A percentile compares a stretch with the other conserved stretches of the same genome.
Evolutionary conservation across 345 rosid genomes (phyloP).

Genomic region (Lumnitzera racemosa): DNA sequence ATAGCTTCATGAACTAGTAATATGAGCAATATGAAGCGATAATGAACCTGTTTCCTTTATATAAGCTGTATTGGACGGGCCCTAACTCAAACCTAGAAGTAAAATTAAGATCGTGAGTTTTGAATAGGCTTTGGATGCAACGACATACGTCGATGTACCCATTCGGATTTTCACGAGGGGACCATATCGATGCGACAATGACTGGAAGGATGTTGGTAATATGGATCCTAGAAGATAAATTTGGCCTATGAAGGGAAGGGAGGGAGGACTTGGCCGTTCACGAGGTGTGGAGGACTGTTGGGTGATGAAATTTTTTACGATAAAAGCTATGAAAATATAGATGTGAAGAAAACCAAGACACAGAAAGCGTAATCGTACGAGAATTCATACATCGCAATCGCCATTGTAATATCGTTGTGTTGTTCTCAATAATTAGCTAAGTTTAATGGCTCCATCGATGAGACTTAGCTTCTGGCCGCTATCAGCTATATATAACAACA

Average conservation of each 20-base stretch:
- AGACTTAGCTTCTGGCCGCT: too few relatives aligned
- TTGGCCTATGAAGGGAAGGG: conserved; percentile 47
- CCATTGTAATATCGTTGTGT: too few relatives aligned
- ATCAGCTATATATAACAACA: too few relatives aligned
- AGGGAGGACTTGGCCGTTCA: conserved; percentile 31
- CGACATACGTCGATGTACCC: conserved; percentile 32
- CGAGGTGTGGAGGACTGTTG: conserved; percentile 4
- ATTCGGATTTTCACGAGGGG: conserved; percentile 38
- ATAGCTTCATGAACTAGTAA: conserved; percentile 59
- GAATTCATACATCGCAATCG: background rate
- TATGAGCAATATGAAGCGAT: conserved; percentile 42
- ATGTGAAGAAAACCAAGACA: conserved; percentile 8
- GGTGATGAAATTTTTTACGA: background rate
- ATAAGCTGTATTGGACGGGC: conserved; percentile 34
- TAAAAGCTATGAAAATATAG: conserved; percentile 15
- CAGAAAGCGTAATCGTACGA: background rate
- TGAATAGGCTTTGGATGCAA: conserved; percentile 35
- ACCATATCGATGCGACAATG: conserved; percentile 30
- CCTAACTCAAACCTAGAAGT: conserved; percentile 43
- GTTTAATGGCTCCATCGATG: too few relatives aligned
- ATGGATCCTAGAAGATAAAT: conserved; percentile 31
- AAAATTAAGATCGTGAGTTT: conserved; percentile 36
- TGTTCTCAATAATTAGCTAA: too few relatives aligned
- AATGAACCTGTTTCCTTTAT: conserved; percentile 38
- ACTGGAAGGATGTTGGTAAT: conserved; percentile 33